A percentile compares a stretch with the other conserved stretches of the same genome.
These are phyloP conservation scores for Carex parvula DNA, from an alignment of 176 grass and related monocot species.

Conservation along the genomic window DNA sequence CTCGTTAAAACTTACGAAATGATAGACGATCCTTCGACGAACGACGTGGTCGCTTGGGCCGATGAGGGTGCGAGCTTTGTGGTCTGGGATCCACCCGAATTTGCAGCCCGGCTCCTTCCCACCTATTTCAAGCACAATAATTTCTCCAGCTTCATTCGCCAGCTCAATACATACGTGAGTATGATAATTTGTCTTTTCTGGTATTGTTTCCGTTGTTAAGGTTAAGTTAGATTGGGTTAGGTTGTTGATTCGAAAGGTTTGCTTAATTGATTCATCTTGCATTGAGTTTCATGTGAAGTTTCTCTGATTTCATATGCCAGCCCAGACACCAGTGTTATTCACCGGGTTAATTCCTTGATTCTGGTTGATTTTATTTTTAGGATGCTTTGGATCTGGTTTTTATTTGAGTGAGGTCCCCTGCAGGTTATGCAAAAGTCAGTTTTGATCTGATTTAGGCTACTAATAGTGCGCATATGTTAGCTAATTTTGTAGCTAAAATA, in stretches of 20 bases:
- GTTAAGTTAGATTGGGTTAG: constrained; percentile 2
- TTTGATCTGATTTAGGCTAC: neutral
- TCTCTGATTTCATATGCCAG: neutral
- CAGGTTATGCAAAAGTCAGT: neutral
- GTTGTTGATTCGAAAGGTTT: neutral
- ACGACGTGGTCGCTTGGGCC: constrained; percentile 78
- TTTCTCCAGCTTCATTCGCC: constrained; percentile 98
- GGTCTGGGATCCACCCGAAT: constrained; percentile 76
- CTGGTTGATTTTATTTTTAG: neutral
- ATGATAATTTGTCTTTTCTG: neutral
- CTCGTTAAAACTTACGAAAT: constrained; percentile 93
- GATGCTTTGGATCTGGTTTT: neutral
- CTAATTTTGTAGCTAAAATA: neutral
- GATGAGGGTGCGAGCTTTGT: constrained; percentile 67
- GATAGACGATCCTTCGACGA: constrained; percentile 76
- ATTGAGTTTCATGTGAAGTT: neutral
- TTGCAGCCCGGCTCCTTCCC: constrained; percentile 59
- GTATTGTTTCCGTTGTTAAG: neutral
- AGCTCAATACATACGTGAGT: constrained; percentile 95
- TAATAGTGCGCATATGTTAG: neutral
- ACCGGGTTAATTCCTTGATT: neutral
- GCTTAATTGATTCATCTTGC: neutral
- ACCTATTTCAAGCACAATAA: constrained; percentile 95
- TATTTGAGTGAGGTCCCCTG: neutral
- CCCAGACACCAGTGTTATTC: neutral